These are phyloP conservation scores for Acer yangbiense DNA, from an alignment of 345 rosid genomes.

Conservation along the genomic window DNA sequence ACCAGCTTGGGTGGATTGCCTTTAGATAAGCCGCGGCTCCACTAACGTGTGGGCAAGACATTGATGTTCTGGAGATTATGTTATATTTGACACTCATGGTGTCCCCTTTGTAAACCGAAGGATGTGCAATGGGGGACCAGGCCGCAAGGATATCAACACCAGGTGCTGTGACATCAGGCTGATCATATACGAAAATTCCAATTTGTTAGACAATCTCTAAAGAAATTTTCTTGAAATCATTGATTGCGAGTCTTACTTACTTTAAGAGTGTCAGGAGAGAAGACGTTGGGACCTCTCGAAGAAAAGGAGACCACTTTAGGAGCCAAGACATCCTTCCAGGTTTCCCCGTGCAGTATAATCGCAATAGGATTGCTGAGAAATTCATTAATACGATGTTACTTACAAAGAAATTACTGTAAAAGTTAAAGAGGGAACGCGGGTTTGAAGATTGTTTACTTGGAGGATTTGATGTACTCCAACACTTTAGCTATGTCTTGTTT, in stretches of 20 bases:
- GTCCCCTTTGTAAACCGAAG: background rate
- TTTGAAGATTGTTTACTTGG: background rate
- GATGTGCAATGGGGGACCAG: slow-evolving; percentile 15
- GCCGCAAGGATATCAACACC: slow-evolving; percentile 31
- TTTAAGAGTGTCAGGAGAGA: slow-evolving; percentile 23
- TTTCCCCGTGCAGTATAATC: slow-evolving; percentile 9
- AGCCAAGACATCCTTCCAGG: slow-evolving; percentile 17
- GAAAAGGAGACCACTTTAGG: slow-evolving; percentile 30
- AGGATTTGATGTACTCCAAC: background rate
- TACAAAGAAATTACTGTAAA: background rate
- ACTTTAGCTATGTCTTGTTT: background rate
- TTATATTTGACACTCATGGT: slow-evolving; percentile 21
- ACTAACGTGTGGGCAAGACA: slow-evolving; percentile 34
- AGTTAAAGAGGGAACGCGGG: background rate
- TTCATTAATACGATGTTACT: background rate
- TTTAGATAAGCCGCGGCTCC: slow-evolving; percentile 25
- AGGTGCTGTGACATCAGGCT: slow-evolving; percentile 33
- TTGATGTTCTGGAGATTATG: slow-evolving; percentile 28
- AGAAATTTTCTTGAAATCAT: background rate
- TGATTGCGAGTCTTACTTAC: background rate
- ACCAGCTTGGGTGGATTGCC: slow-evolving; percentile 25
- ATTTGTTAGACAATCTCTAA: background rate
- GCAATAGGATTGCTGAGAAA: slow-evolving; percentile 17
- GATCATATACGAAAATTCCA: background rate
- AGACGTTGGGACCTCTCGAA: slow-evolving; percentile 27